Percentiles rank a stretch among this genome's conserved stretches.
Evolutionary conservation across 1,284 basidiomycete genomes (phyloP).

Genomic region (Cutaneotrichosporon cutaneum): DNA sequence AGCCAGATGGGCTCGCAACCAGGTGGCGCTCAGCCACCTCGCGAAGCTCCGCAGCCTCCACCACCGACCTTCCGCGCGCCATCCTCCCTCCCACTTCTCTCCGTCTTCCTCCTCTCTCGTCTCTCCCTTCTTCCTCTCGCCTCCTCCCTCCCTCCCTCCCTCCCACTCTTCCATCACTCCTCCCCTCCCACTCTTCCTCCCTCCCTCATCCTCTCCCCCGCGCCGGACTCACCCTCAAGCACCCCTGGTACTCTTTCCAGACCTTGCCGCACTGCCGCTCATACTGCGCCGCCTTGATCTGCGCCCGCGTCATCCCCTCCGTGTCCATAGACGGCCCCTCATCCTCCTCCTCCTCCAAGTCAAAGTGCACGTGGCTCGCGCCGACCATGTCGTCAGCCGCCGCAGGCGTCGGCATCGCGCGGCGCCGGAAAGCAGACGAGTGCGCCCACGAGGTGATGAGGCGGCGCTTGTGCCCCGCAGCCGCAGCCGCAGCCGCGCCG

Average conservation of each 20-base stretch:
- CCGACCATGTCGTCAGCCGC: slow-evolving; percentile 26
- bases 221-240: slow-evolving; percentile 64
- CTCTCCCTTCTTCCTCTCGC: not conserved
- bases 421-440: slow-evolving; percentile 29
- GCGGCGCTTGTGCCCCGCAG: not conserved
- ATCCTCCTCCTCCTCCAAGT: slow-evolving; percentile 9
- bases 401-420: not conserved
- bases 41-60: not conserved
- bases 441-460: slow-evolving; percentile 32
- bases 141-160: not conserved
- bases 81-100: not conserved
- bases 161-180: not conserved
- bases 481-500: too few species aligned
- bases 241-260: slow-evolving; percentile 74
- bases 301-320: slow-evolving; percentile 42
- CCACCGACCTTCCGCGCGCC: not conserved
- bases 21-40: not conserved
- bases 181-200: not conserved
- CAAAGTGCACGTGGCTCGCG: slow-evolving; percentile 19
- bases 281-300: slow-evolving; percentile 68
- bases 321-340: slow-evolving; percentile 34
- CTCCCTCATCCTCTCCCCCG: too few species aligned
- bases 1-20: too few species aligned
- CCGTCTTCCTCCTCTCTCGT: not conserved
- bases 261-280: slow-evolving; percentile 75